Percentiles rank a stretch among this genome's conserved stretches.
phyloP scores from a whole-genome alignment of 2,329 filamentous ascomycete genomes.

The Chaetomium sp. region DNA sequence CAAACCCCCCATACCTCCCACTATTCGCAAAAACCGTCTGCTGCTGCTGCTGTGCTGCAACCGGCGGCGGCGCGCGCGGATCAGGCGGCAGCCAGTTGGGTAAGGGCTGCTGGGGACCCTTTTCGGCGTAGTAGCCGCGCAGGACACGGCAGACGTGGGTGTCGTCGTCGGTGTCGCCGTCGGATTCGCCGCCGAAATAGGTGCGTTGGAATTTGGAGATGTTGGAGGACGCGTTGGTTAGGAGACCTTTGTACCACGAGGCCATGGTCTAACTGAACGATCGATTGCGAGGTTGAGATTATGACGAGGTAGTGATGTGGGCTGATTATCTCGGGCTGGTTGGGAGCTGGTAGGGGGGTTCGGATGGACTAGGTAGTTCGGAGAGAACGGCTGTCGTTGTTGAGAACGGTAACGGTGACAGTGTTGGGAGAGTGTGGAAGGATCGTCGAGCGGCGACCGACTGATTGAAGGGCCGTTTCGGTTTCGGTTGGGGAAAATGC shows the following conservation, averaged over 20 bases:
- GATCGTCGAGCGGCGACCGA: neutral
- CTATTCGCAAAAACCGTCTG: conserved; percentile 46
- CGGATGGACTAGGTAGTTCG: no score
- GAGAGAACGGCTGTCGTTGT: no score
- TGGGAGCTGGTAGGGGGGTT: no score
- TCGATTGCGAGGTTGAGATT: no score
- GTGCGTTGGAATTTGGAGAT: conserved; percentile 62
- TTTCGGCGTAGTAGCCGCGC: conserved; percentile 86
- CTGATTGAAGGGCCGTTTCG: neutral
- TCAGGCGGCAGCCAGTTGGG: conserved; percentile 86
- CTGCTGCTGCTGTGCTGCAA: conserved; percentile 25
- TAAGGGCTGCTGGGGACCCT: conserved; percentile 58
- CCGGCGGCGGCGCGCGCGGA: conserved; percentile 61
- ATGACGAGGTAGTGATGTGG: no score
- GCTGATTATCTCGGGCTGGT: no score
- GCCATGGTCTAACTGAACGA: no score
- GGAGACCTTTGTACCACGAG: conserved; percentile 73
- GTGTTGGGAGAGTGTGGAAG: no score
- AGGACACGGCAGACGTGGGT: conserved; percentile 92
- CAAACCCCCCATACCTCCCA: conserved; percentile 43
- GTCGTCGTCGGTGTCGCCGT: conserved; percentile 77
- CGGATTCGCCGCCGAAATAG: conserved; percentile 58
- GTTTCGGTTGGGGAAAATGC: neutral
- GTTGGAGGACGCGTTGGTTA: conserved; percentile 58
- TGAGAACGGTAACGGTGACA: no score